Evolutionary conservation across 31 red algal species (phyloP).

Genomic region (Odonthalia washingtoniensis): DNA sequence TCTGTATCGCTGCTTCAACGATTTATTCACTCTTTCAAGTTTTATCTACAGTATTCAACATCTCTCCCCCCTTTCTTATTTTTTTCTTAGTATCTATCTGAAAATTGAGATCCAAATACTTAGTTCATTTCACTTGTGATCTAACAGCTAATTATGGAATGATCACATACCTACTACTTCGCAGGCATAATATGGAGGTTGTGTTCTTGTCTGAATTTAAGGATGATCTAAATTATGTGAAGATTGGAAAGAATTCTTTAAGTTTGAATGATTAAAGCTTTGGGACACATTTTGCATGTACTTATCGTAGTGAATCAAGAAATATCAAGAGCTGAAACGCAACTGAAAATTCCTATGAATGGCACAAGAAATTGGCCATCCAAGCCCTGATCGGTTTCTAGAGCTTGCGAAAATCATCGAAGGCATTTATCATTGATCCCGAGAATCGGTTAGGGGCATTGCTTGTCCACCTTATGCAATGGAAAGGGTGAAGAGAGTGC

Average conservation of each 20-base stretch:
- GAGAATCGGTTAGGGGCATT: background rate
- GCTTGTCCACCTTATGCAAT: background rate
- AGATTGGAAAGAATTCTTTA: background rate
- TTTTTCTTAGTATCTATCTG: background rate
- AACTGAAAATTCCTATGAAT: too few relatives aligned
- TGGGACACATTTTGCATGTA: too few relatives aligned
- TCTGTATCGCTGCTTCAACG: too few relatives aligned
- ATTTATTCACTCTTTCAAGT: too few relatives aligned
- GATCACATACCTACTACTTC: background rate
- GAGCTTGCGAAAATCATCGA: background rate
- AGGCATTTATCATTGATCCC: background rate
- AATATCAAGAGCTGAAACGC: too few relatives aligned
- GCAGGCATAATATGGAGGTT: background rate
- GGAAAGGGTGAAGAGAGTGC: background rate
- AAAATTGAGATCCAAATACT: background rate
- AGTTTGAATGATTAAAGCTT: background rate
- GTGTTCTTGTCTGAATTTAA: background rate
- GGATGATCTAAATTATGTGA: background rate
- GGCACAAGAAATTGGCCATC: background rate
- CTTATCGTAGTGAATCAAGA: too few relatives aligned
- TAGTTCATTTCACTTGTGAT: background rate
- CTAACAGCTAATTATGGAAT: background rate
- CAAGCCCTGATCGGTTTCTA: background rate
- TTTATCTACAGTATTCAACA: too few relatives aligned
- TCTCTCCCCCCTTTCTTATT: too few relatives aligned